phyloP scores from a whole-genome alignment of 2,329 filamentous ascomycete genomes.

The Phyllosticta citribraziliensis region DNA sequence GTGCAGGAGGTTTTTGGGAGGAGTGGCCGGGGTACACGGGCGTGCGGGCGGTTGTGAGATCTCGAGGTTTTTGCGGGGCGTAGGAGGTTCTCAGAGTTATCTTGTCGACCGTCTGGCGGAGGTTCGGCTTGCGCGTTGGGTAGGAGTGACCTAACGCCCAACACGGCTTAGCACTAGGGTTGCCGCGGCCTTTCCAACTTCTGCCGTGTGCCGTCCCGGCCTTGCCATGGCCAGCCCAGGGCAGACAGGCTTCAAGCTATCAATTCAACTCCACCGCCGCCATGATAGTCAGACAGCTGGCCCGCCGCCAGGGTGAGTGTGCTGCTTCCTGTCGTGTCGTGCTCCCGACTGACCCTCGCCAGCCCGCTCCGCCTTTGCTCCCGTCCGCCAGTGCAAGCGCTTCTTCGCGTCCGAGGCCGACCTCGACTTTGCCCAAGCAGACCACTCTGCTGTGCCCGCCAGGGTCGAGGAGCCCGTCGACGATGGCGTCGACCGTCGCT shows the following conservation, averaged over 20 bases:
- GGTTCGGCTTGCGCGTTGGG: not conserved
- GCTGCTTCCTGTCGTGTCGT: not conserved
- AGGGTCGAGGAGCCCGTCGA: slow-evolving; percentile 18
- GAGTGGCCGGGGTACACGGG: not conserved
- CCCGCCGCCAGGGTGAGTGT: slow-evolving; percentile 29
- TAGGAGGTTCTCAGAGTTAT: slow-evolving; percentile 8
- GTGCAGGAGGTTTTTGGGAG: not conserved
- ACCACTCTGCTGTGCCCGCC: slow-evolving; percentile 7
- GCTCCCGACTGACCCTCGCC: slow-evolving; percentile 3
- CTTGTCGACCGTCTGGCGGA: slow-evolving; percentile 2
- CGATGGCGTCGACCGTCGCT: slow-evolving; percentile 23
- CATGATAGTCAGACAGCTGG: slow-evolving; percentile 36
- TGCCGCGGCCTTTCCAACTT: not conserved
- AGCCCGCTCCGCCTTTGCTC: slow-evolving; percentile 27
- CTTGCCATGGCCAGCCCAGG: too few species aligned
- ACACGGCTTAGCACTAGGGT: not conserved
- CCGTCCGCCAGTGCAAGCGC: slow-evolving; percentile 17
- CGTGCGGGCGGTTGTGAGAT: not conserved
- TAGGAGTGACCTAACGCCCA: not conserved
- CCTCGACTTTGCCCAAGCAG: slow-evolving; percentile 21
- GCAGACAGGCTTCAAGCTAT: not conserved
- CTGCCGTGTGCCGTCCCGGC: not conserved
- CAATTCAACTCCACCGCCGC: not conserved
- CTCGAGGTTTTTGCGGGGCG: slow-evolving; percentile 2
- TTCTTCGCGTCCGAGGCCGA: slow-evolving; percentile 25